Evolutionary conservation across 495 filamentous ascomycete species (phyloP), one percentile per base, ranked within the genome.

Genomic region (Penicillium taxi): DNA sequence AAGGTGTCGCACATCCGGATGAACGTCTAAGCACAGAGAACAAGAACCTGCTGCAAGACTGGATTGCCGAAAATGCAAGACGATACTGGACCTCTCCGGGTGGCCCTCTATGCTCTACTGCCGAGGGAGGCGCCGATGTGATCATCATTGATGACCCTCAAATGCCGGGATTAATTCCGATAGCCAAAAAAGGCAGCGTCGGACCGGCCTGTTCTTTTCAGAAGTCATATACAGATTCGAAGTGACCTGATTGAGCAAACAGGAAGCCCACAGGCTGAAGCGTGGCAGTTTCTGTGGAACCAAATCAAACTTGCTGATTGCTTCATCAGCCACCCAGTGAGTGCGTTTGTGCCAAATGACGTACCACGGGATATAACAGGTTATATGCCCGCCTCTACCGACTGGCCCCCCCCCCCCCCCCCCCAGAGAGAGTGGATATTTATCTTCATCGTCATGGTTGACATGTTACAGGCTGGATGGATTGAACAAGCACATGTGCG

Each of bases 71-170:
- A 13, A 91, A 90, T 53, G 81, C 84, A 1, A 69, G 75, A 19
- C 66, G 82, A 20, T 89, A 86, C 52, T 94, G 86, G 86, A 70
- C 83, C 17, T 66, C 63, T 9, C 53, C 68, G 7, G 77, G 74
- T 2, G 85, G 86, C 1, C 83, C 86, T 7, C 63, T 94, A 3
- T 63, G 70, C n/a, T 51, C 75, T 34, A 72, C 73, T 0, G 68
- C 73, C 6, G 67, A 85, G 39, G 86, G 85, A 34, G 86, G 86
- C 35, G 86, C 86, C 12, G 78, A 93, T 53, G 65, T 93, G 13
- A 68, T 93, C 37, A 69, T 93, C 40, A 69, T 88, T 13, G 87
- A 94, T 47, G 86, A 94, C 46, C 84, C 86, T 12, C 87, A 93
- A 61, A 90, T 93, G 86, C 86, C 86, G 3, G 74, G 70, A 2